Base-by-base conservation (phyloP, 2,329 filamentous ascomycete genomes). In the Exophiala aquamarina region DNA sequence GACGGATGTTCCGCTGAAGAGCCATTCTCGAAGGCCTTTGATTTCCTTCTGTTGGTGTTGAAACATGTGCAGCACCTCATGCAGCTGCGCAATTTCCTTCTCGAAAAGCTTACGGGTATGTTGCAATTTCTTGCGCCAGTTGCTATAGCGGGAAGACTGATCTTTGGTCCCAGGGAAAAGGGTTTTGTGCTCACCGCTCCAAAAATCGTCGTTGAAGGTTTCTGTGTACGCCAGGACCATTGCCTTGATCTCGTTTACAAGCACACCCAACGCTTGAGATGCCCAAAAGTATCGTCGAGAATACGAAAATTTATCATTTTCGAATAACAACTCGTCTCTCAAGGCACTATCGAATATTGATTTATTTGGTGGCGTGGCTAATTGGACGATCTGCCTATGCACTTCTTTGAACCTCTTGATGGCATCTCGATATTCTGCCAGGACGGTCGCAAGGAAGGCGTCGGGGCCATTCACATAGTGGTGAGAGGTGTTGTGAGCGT, bases 1-100 rank as follows among this genome's bases (percentile, higher is more conserved):
- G 45, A 85, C 81, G 2, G 72, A 55, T 10, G 80, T 83, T 2
- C 81, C 81, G 28, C 71, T 77, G 62, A 84, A 84, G 1, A 84
- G 71, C 60, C 84, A 80, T 49, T 84, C 80, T 42, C 81, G 68
- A 48, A 84, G 60, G 13, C 44, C 55, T 32, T 58, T 59, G 35
- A 65, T 62, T 49, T 78, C 71, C 44, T 69, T 74, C 57, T 78
- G 75, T 42, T 76, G 77, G 51, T 78, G 69, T 10, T 74, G 74
- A 52, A 79, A 79, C 47, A 79, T 73, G 59, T 76, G 70, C 49
- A 83, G 79, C 1, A 81, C 80, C 62, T 83, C 79, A 60, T 80
- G 80, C 42, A 84, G 65, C 66, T 82, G 48, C 4, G 18, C n/a
- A 4, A 62, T 47, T 21, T 59, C 59, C 9, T 45, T 41, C 17